These are phyloP conservation scores for Pyropia haitanensis DNA, from an alignment of 23 red algal species.

Conservation along the genomic window DNA sequence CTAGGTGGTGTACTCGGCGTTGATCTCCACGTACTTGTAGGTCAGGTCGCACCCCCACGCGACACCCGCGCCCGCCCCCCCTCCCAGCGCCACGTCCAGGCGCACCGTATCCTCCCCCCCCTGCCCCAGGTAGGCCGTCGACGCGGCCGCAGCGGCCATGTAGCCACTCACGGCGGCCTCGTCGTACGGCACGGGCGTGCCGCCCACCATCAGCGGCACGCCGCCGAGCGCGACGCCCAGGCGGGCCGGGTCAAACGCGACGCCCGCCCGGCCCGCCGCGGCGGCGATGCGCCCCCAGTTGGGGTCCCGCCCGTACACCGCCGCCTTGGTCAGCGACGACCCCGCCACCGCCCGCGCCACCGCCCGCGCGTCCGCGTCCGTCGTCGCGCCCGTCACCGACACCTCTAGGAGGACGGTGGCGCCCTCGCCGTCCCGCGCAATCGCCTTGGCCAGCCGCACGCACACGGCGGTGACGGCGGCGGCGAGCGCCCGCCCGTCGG, in stretches of 20 bases:
- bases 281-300: slow-evolving; percentile 96
- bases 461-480: slow-evolving; percentile 31
- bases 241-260: slow-evolving; percentile 24
- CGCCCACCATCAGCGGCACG: slow-evolving; percentile 56
- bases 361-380: slow-evolving; percentile 55
- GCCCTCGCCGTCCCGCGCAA: slow-evolving; percentile 95
- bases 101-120: slow-evolving; percentile 62
- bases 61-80: slow-evolving; percentile 38
- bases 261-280: slow-evolving; percentile 68
- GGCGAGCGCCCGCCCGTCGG: slow-evolving; percentile 19
- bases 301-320: slow-evolving; percentile 89
- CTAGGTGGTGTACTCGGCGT: slow-evolving; percentile 98
- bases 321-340: slow-evolving; percentile 72
- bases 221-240: slow-evolving; percentile 66
- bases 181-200: slow-evolving; percentile 68
- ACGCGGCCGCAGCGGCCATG: slow-evolving; percentile 47
- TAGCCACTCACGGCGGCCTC: slow-evolving; percentile 58
- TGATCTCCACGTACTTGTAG: slow-evolving; percentile 95
- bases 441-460: slow-evolving; percentile 60
- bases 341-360: slow-evolving; percentile 65
- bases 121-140: slow-evolving; percentile 30
- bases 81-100: slow-evolving; percentile 60
- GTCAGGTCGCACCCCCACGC: slow-evolving; percentile 98
- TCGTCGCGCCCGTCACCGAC: slow-evolving; percentile 44
- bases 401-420: slow-evolving; percentile 90